These are phyloP conservation scores for Melampsora larici-populina DNA, from an alignment of 1,284 basidiomycete species.

Conservation along the genomic window DNA sequence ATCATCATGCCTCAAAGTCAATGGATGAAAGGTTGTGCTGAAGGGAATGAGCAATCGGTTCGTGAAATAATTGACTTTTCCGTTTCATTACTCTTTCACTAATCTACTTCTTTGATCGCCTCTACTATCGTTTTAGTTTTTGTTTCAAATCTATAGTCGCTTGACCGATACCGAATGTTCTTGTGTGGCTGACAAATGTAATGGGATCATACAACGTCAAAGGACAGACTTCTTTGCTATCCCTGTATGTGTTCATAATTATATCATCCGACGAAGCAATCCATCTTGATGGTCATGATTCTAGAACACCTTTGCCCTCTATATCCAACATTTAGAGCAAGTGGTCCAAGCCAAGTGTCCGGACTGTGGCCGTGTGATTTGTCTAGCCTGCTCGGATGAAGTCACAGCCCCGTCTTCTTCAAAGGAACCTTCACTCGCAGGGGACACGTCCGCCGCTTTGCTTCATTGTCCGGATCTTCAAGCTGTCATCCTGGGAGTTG, in stretches of 20 bases:
- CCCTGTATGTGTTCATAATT: neutral
- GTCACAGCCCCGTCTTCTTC: neutral
- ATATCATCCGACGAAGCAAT: neutral
- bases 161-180: neutral
- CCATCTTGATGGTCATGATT: neutral
- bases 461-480: constrained; percentile 39
- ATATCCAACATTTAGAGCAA: neutral
- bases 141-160: constrained; percentile 5
- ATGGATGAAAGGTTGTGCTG: constrained; percentile 94
- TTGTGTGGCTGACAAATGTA: neutral
- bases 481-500: constrained; percentile 38
- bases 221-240: constrained; percentile 6
- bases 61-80: neutral
- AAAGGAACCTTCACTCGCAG: neutral
- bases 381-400: neutral
- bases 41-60: constrained; percentile 59
- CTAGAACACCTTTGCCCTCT: neutral
- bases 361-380: neutral
- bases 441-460: neutral
- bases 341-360: neutral
- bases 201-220: neutral
- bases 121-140: neutral
- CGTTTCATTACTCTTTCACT: neutral
- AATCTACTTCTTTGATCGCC: neutral
- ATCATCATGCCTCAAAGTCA: constrained; percentile 70